Evolutionary conservation across 345 rosid genomes (phyloP), one percentile per base, ranked within the genome.

Genomic region (Eucalyptus marginata): DNA sequence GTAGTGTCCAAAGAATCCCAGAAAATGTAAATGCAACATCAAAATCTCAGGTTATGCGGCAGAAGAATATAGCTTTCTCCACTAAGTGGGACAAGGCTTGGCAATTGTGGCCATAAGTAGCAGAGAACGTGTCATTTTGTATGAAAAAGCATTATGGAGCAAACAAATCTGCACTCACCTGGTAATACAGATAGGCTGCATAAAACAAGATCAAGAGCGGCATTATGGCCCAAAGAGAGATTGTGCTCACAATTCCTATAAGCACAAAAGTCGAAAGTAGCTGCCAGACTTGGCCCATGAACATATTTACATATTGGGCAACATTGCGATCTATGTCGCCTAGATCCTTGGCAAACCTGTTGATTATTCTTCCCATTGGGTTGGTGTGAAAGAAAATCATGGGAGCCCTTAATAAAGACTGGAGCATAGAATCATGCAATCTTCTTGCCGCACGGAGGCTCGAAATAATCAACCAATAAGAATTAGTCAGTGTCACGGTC

Each of bases 321-420:
- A 98, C 98, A 92, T 91, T 94, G 80, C 96, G 93, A 93, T 98
- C 99, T 88, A 98, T 95, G 91, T 97, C 99, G 43, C 99, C 97
- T 31, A 96, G 92, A 93, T 98, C 99, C 94, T 93, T 98, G 3
- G 99, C 96, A 90, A 98, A 98, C 93, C 99, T 94, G 87, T 98
- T 98, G 89, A 98, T 98, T 86, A 98, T 93, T 22, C 98, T 96
- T 54, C 99, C 99, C 50, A 91, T 95, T 90, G 99, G 99, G 89
- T 98, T 98, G 87, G 99, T 96, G 90, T 97, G 96, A 89, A 98
- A 98, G 92, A 98, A 98, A 87, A 97, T 90, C 98, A 98, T 96
- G 49, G 99, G 98, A 90, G 99, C 99, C 93, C 97, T 94, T 81
- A 98, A 89, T 71, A 98, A 93, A 52, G 98, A 93, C 81, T 89